These are phyloP conservation scores for Tetrapisispora fleetii DNA, from an alignment of 805 yeast species.

Conservation along the genomic window DNA sequence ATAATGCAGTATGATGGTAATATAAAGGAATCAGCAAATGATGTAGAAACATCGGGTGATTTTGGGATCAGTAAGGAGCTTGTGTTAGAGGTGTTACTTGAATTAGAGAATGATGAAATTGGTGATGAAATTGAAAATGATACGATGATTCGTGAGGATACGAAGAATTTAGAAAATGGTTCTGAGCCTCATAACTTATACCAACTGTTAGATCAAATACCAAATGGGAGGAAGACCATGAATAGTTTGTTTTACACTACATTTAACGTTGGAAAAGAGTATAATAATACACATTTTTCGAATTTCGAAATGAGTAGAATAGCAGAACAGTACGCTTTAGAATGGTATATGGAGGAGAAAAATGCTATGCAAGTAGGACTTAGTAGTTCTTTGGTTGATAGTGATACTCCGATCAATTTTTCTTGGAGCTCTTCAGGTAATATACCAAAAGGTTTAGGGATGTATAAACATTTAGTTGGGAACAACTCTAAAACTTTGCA, in stretches of 20 bases:
- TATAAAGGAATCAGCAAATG: not conserved
- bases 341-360: slow-evolving; percentile 20
- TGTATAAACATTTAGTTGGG: not conserved
- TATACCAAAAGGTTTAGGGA: not conserved
- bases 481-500: not conserved
- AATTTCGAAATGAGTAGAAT: not conserved
- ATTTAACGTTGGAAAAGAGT: not conserved
- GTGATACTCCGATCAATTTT: slow-evolving; percentile 22
- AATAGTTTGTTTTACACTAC: slow-evolving; percentile 9
- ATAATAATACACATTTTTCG: not conserved
- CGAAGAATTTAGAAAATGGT: not conserved
- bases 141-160: not conserved
- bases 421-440: slow-evolving; percentile 21
- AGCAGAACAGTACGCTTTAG: slow-evolving; percentile 5
- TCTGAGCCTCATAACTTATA: slow-evolving; percentile 7
- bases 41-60: not conserved
- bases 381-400: slow-evolving; percentile 7
- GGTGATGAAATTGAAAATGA: not conserved
- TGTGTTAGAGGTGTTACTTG: not conserved
- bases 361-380: not conserved
- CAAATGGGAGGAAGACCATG: slow-evolving; percentile 21
- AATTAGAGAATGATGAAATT: not conserved
- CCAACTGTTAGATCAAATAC: slow-evolving; percentile 16
- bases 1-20: not conserved
- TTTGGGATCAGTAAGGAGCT: not conserved